A percentile compares a stretch with the other conserved stretches of the same genome.
These are phyloP conservation scores for Brassica incana DNA, from an alignment of 345 rosid species.

Conservation along the genomic window DNA sequence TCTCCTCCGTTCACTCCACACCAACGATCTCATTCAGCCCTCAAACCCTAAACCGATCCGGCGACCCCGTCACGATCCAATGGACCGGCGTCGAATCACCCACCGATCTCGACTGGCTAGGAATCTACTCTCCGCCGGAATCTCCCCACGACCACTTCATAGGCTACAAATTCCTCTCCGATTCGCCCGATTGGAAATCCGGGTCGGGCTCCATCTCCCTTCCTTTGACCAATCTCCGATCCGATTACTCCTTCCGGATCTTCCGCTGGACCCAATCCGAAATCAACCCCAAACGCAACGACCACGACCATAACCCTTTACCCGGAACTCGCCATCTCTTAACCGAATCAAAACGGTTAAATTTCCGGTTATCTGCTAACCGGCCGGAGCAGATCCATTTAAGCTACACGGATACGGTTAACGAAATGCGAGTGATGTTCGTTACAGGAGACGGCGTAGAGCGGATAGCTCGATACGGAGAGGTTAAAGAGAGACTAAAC, in stretches of 20 bases:
- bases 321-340: slow-evolving; percentile 66
- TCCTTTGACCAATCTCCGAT: slow-evolving; percentile 71
- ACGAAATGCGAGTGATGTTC: slow-evolving; percentile 91
- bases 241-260: slow-evolving; percentile 85
- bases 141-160: slow-evolving; percentile 67
- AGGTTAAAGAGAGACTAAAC: slow-evolving; percentile 46
- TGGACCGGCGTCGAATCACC: slow-evolving; percentile 81
- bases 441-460: slow-evolving; percentile 60
- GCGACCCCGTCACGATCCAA: slow-evolving; percentile 55
- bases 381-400: slow-evolving; percentile 87
- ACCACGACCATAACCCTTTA: slow-evolving; percentile 83
- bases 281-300: slow-evolving; percentile 54
- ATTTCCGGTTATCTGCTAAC: slow-evolving; percentile 41
- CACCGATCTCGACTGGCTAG: slow-evolving; percentile 82
- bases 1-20: slow-evolving; percentile 35
- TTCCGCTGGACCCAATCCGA: slow-evolving; percentile 78
- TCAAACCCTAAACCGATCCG: slow-evolving; percentile 52
- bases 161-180: slow-evolving; percentile 74
- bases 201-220: slow-evolving; percentile 76
- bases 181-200: slow-evolving; percentile 57
- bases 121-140: slow-evolving; percentile 83
- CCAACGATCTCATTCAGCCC: slow-evolving; percentile 52
- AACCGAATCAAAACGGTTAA: slow-evolving; percentile 50
- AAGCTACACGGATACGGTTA: slow-evolving; percentile 53
- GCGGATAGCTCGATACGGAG: slow-evolving; percentile 68